Evolutionary conservation across 768 basidiomycete genomes (phyloP).

Genomic region (Mrakia gelida): DNA sequence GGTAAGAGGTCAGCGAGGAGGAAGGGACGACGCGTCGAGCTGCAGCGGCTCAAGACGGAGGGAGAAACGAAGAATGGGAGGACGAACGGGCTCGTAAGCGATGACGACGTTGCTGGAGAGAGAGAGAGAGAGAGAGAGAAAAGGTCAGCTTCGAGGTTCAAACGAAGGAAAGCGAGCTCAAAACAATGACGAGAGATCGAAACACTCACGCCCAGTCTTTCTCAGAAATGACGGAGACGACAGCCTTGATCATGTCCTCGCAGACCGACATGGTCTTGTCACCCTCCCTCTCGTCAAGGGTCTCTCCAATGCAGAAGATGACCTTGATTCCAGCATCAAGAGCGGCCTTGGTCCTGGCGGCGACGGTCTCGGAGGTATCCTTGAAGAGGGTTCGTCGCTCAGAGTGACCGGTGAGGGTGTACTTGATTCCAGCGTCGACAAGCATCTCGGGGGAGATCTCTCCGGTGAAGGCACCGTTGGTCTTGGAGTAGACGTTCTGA

Average conservation of each 20-base stretch:
- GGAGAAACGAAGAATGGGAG: not conserved
- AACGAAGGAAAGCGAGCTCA: not conserved
- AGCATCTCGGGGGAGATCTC: slow-evolving; percentile 90
- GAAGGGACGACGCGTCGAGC: not conserved
- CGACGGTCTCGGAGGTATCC: slow-evolving; percentile 74
- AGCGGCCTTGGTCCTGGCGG: slow-evolving; percentile 79
- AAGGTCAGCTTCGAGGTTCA: slow-evolving; percentile 21
- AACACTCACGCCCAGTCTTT: slow-evolving; percentile 68
- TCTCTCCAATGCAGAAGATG: slow-evolving; percentile 96
- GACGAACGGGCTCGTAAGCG: slow-evolving; percentile 76
- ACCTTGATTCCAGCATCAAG: slow-evolving; percentile 70
- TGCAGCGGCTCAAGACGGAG: not conserved
- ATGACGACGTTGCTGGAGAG: slow-evolving; percentile 73
- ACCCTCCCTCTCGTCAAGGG: slow-evolving; percentile 77
- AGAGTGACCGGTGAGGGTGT: slow-evolving; percentile 94
- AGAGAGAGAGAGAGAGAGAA: not conserved
- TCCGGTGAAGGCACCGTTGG: slow-evolving; percentile 88
- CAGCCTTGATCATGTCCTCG: slow-evolving; percentile 73
- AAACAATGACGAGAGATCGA: slow-evolving; percentile 14
- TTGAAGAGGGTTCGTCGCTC: slow-evolving; percentile 91
- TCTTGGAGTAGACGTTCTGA: slow-evolving; percentile 83
- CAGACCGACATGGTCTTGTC: slow-evolving; percentile 73
- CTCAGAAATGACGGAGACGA: slow-evolving; percentile 57
- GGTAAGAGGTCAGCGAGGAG: no score
- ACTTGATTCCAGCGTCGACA: slow-evolving; percentile 76